A percentile compares a stretch with the other conserved stretches of the same genome.
Evolutionary conservation across 306 rosid species (phyloP).

Genomic region (Parietaria judaica): DNA sequence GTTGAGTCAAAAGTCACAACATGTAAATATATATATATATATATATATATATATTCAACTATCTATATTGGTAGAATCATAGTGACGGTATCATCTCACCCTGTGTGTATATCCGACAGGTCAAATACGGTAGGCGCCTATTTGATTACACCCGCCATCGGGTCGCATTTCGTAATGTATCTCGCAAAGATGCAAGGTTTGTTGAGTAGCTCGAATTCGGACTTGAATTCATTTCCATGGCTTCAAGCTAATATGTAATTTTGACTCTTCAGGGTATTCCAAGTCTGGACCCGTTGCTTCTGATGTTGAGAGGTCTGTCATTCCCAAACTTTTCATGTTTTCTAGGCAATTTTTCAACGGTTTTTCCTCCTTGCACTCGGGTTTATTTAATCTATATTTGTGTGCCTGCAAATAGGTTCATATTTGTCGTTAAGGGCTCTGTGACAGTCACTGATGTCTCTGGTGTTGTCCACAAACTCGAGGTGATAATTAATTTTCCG

Average conservation of each 20-base stretch:
- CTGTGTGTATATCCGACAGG: slow-evolving; percentile 38
- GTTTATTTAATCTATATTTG: slow-evolving; percentile 14
- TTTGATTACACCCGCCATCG: slow-evolving; percentile 69
- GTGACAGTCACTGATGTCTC: slow-evolving; percentile 39
- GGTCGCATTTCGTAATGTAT: slow-evolving; percentile 87
- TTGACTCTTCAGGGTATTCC: slow-evolving; percentile 47
- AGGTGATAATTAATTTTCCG: slow-evolving; percentile 26
- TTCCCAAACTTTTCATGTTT: background rate
- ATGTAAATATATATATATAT: background rate
- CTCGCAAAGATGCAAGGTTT: slow-evolving; percentile 85
- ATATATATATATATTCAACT: background rate
- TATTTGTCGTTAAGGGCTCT: slow-evolving; percentile 82
- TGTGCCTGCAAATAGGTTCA: slow-evolving; percentile 44
- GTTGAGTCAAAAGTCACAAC: too few relatives aligned
- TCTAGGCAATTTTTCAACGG: slow-evolving; percentile 8
- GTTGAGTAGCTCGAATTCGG: slow-evolving; percentile 2
- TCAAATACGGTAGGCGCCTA: slow-evolving; percentile 62
- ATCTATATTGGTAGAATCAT: background rate
- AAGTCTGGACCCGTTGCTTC: slow-evolving; percentile 45
- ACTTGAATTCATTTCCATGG: slow-evolving; percentile 2
- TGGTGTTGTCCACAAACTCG: slow-evolving; percentile 33
- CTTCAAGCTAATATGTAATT: slow-evolving; percentile 22
- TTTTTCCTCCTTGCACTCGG: slow-evolving; percentile 11
- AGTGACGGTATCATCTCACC: slow-evolving; percentile 14
- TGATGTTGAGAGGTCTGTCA: slow-evolving; percentile 65